A percentile compares a stretch with the other conserved stretches of the same genome.
These are phyloP conservation scores for Nicotiana noctiflora DNA, from an alignment of 257 asterid species.

Conservation along the genomic window DNA sequence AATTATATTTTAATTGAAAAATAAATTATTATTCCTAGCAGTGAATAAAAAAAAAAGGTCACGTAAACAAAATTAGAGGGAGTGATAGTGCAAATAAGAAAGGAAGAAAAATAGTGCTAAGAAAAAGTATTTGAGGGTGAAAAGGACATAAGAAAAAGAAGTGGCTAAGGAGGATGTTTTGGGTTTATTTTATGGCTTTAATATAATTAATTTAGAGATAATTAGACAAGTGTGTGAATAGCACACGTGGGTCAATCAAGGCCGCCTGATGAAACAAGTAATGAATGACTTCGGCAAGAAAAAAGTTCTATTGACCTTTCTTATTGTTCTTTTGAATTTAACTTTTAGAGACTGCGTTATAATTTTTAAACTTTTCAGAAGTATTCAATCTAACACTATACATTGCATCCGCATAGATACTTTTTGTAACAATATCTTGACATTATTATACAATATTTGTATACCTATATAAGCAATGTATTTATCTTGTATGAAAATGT, in stretches of 20 bases:
- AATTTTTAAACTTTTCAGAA: too few relatives aligned
- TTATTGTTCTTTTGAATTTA: background rate
- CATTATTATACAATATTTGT: too few relatives aligned
- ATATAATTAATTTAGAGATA: background rate
- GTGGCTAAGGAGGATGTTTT: slow-evolving; percentile 23
- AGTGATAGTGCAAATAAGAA: background rate
- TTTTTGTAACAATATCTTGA: too few relatives aligned
- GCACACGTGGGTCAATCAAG: slow-evolving; percentile 50
- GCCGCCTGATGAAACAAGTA: slow-evolving; percentile 35
- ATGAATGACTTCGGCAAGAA: slow-evolving; percentile 21
- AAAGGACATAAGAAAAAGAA: background rate
- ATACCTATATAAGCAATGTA: too few relatives aligned
- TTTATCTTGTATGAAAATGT: too few relatives aligned
- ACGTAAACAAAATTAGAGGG: too few relatives aligned
- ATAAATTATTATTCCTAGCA: too few relatives aligned
- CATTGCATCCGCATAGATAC: too few relatives aligned
- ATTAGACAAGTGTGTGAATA: background rate
- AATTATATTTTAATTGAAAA: too few relatives aligned
- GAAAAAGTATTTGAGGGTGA: background rate
- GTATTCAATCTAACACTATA: too few relatives aligned
- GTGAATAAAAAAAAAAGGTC: too few relatives aligned
- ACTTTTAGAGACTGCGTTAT: background rate
- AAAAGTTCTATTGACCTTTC: background rate
- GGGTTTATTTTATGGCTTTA: slow-evolving; percentile 7
- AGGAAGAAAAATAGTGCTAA: background rate